phyloP scores from a whole-genome alignment of 2,329 filamentous ascomycete species.

The Neopestalotiopsis sp. region DNA sequence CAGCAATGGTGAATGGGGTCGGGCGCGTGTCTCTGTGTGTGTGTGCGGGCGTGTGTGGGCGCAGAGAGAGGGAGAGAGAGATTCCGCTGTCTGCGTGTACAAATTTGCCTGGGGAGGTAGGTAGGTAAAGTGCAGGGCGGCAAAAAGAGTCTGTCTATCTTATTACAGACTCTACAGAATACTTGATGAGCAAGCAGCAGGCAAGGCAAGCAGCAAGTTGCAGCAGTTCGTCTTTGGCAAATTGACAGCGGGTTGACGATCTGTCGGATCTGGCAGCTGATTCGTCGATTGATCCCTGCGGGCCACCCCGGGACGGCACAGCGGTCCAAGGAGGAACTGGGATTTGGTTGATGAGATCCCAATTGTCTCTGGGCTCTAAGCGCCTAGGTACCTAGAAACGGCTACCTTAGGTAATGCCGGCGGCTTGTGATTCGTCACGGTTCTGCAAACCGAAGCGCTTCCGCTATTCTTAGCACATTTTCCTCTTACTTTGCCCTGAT shows the following conservation, averaged over 20 bases:
- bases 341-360: background rate
- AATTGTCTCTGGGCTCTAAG: background rate
- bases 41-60: background rate
- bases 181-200: too few species aligned
- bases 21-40: background rate
- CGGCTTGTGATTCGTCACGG: conserved; percentile 7
- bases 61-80: background rate
- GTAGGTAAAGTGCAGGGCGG: background rate
- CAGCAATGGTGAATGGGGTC: background rate
- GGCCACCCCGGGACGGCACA: conserved; percentile 15
- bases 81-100: background rate
- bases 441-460: conserved; percentile 16
- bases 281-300: conserved; percentile 11
- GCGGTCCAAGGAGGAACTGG: background rate
- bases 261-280: conserved; percentile 8
- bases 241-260: background rate
- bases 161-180: background rate
- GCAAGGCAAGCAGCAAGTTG: too few species aligned
- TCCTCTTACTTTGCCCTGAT: conserved; percentile 15
- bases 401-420: background rate
- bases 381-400: conserved; percentile 10
- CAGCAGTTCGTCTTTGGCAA: background rate
- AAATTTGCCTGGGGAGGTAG: background rate
- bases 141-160: conserved; percentile 6
- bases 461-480: conserved; percentile 22